phyloP scores from a whole-genome alignment of 768 basidiomycete genomes.

The Mrakia blollopis region DNA sequence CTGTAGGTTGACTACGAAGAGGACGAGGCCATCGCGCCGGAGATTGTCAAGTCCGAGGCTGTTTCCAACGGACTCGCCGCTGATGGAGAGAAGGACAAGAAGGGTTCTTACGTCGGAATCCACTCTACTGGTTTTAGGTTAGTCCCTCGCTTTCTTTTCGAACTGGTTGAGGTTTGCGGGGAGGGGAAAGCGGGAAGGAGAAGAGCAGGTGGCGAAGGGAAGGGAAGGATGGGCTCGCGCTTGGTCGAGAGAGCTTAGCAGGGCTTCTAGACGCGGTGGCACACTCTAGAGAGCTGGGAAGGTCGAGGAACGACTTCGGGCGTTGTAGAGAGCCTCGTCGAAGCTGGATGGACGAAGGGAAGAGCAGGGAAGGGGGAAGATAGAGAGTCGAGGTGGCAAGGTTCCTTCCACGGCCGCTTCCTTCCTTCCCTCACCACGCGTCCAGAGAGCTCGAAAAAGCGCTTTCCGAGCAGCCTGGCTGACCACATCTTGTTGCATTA shows the following conservation, averaged over 20 bases:
- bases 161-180: not conserved
- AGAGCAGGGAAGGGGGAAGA: not conserved
- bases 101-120: conserved; percentile 94
- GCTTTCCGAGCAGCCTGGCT: not conserved
- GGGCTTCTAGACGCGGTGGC: not conserved
- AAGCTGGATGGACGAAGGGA: not conserved
- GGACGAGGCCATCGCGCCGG: conserved; percentile 33
- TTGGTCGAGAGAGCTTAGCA: not conserved
- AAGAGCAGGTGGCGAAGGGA: not conserved
- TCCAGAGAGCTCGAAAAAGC: not conserved
- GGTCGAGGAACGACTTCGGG: too few species aligned
- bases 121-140: conserved; percentile 99
- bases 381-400: not conserved
- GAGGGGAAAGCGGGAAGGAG: not conserved
- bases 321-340: too few species aligned
- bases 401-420: not conserved
- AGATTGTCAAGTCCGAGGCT: conserved; percentile 25
- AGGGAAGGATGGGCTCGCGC: not conserved
- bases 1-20: conserved; percentile 33
- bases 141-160: conserved; percentile 36
- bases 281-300: too few species aligned
- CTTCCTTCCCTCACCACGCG: conserved; percentile 7
- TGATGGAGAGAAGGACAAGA: conserved; percentile 72
- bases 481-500: not conserved
- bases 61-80: conserved; percentile 44